Percentiles rank a stretch among this genome's conserved stretches.
phyloP scores from a whole-genome alignment of 164 flowering plant genomes.

The Cinnamomum micranthum region DNA sequence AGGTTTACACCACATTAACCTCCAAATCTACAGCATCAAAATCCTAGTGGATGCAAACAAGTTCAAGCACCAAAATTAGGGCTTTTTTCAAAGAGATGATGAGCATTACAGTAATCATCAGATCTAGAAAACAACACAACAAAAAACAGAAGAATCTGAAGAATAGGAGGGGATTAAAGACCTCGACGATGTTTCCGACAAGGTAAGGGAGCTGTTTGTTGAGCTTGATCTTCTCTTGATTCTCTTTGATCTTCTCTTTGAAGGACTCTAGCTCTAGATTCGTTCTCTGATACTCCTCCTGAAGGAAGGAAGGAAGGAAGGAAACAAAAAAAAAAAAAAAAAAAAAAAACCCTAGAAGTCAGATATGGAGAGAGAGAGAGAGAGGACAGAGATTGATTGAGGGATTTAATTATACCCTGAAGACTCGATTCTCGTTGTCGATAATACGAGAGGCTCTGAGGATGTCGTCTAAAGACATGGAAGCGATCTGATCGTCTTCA shows the following conservation, averaged over 20 bases:
- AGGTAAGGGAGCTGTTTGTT: constrained; percentile 46
- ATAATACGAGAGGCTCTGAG: constrained; percentile 76
- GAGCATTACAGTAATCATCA: too few species aligned
- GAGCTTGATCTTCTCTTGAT: constrained; percentile 30
- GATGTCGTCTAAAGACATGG: constrained; percentile 75
- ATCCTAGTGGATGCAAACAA: too few species aligned
- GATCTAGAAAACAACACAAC: too few species aligned
- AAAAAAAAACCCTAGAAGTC: neutral
- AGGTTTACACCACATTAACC: too few species aligned
- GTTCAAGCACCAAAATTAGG: too few species aligned
- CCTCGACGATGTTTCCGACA: constrained; percentile 96
- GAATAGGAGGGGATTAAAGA: constrained; percentile 8
- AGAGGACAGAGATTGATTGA: too few species aligned
- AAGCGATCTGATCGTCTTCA: constrained; percentile 74
- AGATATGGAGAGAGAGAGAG: neutral
- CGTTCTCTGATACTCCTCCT: constrained; percentile 83
- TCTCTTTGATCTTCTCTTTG: constrained; percentile 86
- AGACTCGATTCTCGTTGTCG: constrained; percentile 30
- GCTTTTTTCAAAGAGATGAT: too few species aligned
- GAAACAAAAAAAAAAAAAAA: too few species aligned
- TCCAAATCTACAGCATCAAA: too few species aligned
- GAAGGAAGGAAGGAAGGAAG: neutral
- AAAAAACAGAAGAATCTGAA: neutral
- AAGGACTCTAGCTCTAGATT: constrained; percentile 66
- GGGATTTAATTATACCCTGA: constrained; percentile 6